Percentiles rank a stretch among this genome's conserved stretches.
Evolutionary conservation across 2,329 filamentous ascomycete genomes (phyloP).

Genomic region (Phialocephala sp.): DNA sequence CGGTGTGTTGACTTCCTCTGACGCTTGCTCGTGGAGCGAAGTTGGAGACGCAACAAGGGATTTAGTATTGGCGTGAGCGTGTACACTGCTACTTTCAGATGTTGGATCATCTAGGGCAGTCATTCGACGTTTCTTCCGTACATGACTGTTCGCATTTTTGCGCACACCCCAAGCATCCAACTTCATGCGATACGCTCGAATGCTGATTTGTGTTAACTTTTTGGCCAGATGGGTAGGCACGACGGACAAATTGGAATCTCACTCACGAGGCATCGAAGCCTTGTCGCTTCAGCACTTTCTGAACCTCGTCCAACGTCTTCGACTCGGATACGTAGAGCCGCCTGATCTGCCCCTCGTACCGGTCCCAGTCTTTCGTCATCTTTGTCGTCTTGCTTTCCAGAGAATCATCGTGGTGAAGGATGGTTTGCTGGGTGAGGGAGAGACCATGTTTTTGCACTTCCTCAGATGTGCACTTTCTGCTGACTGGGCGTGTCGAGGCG

Average conservation of each 20-base stretch:
- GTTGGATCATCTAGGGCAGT: background rate
- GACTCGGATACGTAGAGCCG: conserved; percentile 28
- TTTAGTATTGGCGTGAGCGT: background rate
- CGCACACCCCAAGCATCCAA: conserved; percentile 30
- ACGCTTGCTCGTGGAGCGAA: background rate
- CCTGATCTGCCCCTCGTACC: conserved; percentile 28
- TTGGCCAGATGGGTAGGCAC: background rate
- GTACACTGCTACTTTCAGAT: background rate
- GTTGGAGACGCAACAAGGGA: background rate
- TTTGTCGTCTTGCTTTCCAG: conserved; percentile 3
- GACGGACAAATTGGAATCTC: background rate
- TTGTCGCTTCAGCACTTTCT: conserved; percentile 21
- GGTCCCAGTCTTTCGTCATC: conserved; percentile 32
- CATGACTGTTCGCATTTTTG: conserved; percentile 17
- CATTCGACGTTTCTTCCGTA: background rate
- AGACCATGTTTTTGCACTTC: background rate
- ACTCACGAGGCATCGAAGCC: conserved; percentile 32
- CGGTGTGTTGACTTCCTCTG: background rate
- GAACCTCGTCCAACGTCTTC: conserved; percentile 27
- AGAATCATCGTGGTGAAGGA: background rate
- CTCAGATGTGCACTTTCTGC: background rate
- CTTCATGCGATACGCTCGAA: conserved; percentile 29
- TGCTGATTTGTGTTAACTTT: conserved; percentile 9
- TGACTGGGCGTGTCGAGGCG: too few relatives aligned
- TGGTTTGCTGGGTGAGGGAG: too few relatives aligned